Conservation (phyloP, 345 rosid genomes). For the Erysimum cheiranthoides region DNA sequence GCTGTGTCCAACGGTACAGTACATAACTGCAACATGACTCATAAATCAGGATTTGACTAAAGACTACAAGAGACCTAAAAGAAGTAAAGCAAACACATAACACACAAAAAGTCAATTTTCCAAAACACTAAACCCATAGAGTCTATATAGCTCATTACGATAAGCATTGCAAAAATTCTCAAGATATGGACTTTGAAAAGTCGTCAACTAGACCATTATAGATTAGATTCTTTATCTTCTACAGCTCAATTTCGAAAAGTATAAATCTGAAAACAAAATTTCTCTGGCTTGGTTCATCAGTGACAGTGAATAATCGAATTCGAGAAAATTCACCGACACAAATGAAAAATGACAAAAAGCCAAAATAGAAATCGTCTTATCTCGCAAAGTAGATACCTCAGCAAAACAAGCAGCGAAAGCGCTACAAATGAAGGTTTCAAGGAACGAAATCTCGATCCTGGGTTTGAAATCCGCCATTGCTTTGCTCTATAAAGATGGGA, state of each 20-base stretch:
- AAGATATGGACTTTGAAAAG: constrained; percentile 2
- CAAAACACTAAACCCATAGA: neutral
- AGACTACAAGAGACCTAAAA: neutral
- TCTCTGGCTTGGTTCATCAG: neutral
- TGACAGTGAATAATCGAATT: constrained; percentile 16
- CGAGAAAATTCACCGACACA: neutral
- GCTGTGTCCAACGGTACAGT: constrained; percentile 93
- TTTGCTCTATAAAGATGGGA: constrained; percentile 9
- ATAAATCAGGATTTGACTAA: neutral
- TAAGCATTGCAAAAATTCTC: neutral
- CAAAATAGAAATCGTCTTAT: neutral
- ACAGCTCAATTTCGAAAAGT: constrained; percentile 11
- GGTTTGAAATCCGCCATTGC: constrained; percentile 69
- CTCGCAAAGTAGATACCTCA: constrained; percentile 58
- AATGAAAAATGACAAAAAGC: neutral
- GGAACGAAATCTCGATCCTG: constrained; percentile 74
- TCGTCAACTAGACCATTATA: constrained; percentile 22
- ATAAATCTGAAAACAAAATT: constrained; percentile 5
- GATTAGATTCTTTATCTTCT: neutral
- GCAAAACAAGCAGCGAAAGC: constrained; percentile 99
- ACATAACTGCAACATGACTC: constrained; percentile 61
- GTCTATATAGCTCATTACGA: neutral
- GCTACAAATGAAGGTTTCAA: constrained; percentile 83
- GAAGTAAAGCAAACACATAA: constrained; percentile 18
- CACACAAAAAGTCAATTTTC: constrained; percentile 2